Conservation (phyloP, 192 early-diverging fungal genomes). For the Coemansia sp. region DNA sequence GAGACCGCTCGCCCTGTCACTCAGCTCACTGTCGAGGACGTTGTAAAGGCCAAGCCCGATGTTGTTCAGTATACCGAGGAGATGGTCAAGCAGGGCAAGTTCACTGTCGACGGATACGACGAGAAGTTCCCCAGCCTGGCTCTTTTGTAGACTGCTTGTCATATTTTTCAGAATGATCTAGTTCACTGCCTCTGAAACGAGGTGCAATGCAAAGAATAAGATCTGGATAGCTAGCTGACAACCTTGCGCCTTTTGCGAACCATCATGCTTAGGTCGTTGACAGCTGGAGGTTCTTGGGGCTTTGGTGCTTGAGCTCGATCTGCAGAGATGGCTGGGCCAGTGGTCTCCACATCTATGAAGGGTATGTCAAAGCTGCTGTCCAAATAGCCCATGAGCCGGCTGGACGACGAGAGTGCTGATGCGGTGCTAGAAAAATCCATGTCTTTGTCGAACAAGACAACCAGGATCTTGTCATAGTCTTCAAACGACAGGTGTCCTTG, state of each 20-base stretch:
- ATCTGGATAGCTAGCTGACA: neutral
- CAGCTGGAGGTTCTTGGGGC: neutral
- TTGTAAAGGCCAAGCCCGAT: constrained; percentile 90
- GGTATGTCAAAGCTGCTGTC: constrained; percentile 8
- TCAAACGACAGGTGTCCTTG: constrained; percentile 27
- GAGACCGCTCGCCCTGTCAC: constrained; percentile 91
- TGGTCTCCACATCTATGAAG: constrained; percentile 1
- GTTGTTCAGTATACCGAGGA: constrained; percentile 85
- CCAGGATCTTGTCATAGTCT: constrained; percentile 32
- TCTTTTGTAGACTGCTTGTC: constrained; percentile 56
- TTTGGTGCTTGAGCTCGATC: neutral
- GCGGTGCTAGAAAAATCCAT: constrained; percentile 44
- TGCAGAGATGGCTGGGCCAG: constrained; percentile 9
- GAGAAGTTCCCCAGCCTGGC: constrained; percentile 83
- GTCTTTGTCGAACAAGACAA: constrained; percentile 27
- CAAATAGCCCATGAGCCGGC: constrained; percentile 17
- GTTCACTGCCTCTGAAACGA: neutral
- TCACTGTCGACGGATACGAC: constrained; percentile 92
- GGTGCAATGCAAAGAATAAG: no score
- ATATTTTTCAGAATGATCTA: neutral
- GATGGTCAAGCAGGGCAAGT: constrained; percentile 89
- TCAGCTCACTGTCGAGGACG: constrained; percentile 90
- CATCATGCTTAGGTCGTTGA: constrained; percentile 39
- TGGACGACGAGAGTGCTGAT: constrained; percentile 17
- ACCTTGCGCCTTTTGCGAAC: constrained; percentile 47